Conservation (phyloP, 2,329 filamentous ascomycete species). For the Sporothrix luriei region DNA sequence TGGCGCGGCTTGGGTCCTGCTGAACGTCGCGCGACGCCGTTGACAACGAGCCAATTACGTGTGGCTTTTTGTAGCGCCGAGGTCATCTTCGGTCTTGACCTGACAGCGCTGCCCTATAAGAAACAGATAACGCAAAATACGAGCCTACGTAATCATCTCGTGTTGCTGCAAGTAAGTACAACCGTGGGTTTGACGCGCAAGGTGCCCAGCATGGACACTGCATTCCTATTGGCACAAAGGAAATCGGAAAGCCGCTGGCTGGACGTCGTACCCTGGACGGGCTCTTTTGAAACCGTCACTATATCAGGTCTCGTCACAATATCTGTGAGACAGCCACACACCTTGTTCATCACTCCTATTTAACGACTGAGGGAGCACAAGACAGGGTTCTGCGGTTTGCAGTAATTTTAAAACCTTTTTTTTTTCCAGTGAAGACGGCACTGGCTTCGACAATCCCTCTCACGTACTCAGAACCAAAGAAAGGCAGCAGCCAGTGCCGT, state of each 20-base stretch:
- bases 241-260: not conserved
- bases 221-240: not conserved
- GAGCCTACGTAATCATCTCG: conserved; percentile 2
- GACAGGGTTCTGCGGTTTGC: not conserved
- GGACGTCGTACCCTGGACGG: not conserved
- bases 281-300: not conserved
- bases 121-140: not conserved
- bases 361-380: not conserved
- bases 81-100: not conserved
- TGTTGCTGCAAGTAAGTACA: not conserved
- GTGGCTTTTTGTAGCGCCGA: conserved; percentile 14
- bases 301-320: not conserved
- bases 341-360: not conserved
- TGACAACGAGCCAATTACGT: conserved; percentile 15
- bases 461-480: not conserved
- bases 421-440: too few relatives aligned
- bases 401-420: not conserved
- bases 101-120: not conserved
- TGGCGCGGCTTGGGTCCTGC: not conserved
- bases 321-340: not conserved
- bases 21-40: not conserved
- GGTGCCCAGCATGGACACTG: not conserved
- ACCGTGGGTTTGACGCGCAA: not conserved
- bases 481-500: not conserved
- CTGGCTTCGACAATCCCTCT: not conserved